phyloP scores from a whole-genome alignment of 495 filamentous ascomycete genomes.

The Cenococcum geophilum region DNA sequence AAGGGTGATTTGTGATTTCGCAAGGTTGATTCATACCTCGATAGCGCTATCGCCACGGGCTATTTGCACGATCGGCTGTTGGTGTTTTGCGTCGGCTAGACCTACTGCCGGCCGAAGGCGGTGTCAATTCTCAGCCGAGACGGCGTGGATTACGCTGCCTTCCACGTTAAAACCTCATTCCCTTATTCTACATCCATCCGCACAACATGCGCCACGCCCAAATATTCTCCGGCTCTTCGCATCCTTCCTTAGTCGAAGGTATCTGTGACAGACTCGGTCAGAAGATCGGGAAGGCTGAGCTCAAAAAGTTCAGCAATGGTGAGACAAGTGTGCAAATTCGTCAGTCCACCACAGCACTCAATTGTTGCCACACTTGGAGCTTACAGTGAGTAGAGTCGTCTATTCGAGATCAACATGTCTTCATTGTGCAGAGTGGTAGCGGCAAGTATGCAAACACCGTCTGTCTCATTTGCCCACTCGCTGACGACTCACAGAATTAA shows the following conservation, averaged over 20 bases:
- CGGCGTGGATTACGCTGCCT: background rate
- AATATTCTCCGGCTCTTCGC: slow-evolving; percentile 67
- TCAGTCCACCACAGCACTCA: slow-evolving; percentile 20
- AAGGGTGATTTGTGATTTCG: no score
- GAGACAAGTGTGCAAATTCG: slow-evolving; percentile 94
- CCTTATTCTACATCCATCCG: slow-evolving; percentile 11
- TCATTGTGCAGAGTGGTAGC: slow-evolving; percentile 96
- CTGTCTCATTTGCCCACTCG: background rate
- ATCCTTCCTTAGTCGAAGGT: slow-evolving; percentile 60
- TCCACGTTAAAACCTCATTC: background rate
- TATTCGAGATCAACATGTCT: slow-evolving; percentile 96
- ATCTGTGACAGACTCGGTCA: slow-evolving; percentile 69
- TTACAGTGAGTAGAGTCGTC: slow-evolving; percentile 51
- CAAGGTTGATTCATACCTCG: background rate
- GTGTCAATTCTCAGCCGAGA: background rate
- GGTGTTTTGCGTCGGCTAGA: background rate
- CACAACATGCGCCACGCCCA: slow-evolving; percentile 58
- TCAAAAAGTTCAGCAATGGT: slow-evolving; percentile 76
- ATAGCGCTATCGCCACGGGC: background rate
- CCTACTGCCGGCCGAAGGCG: background rate
- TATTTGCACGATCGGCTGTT: background rate
- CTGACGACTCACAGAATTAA: slow-evolving; percentile 57
- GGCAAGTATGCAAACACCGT: slow-evolving; percentile 47
- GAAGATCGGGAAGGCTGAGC: slow-evolving; percentile 55
- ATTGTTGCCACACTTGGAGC: background rate